A percentile compares a stretch with the other conserved stretches of the same genome.
Conservation (phyloP, 2,329 filamentous ascomycete genomes). For the Aspergillus jensenii region DNA sequence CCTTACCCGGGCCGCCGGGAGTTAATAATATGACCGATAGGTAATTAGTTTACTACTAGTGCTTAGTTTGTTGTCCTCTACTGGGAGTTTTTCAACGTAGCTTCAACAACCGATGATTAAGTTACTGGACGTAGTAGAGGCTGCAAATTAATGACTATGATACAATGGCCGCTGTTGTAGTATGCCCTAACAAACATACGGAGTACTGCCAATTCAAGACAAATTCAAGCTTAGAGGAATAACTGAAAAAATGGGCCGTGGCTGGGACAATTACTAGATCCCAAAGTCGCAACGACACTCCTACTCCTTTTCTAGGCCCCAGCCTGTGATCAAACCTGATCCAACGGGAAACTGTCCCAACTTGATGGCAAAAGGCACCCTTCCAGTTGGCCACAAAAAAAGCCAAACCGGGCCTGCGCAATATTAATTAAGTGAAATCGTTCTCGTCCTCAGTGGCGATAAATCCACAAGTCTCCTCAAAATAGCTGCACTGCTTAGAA, state of each 20-base stretch:
- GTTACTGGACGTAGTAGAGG: not conserved
- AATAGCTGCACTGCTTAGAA: conserved; percentile 22
- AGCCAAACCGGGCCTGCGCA: not conserved
- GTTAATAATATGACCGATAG: not conserved
- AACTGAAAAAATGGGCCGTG: not conserved
- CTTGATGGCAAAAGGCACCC: not conserved
- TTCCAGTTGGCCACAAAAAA: not conserved
- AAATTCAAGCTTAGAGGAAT: not conserved
- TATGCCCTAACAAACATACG: not conserved
- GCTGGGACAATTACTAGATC: not conserved
- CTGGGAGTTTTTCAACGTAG: not conserved
- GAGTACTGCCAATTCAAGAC: not conserved
- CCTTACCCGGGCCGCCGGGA: not conserved
- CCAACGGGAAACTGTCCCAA: not conserved
- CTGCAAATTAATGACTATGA: not conserved
- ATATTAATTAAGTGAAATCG: not conserved
- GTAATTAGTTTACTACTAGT: not conserved
- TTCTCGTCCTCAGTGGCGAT: not conserved
- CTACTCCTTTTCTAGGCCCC: too few relatives aligned
- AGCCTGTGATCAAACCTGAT: not conserved
- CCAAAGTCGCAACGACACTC: not conserved
- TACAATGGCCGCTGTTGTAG: not conserved
- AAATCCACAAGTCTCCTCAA: conserved; percentile 15
- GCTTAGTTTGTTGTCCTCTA: too few relatives aligned
- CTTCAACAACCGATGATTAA: not conserved